These are phyloP conservation scores for Sarcomyxa edulis DNA, from an alignment of 768 basidiomycete genomes.

Conservation along the genomic window DNA sequence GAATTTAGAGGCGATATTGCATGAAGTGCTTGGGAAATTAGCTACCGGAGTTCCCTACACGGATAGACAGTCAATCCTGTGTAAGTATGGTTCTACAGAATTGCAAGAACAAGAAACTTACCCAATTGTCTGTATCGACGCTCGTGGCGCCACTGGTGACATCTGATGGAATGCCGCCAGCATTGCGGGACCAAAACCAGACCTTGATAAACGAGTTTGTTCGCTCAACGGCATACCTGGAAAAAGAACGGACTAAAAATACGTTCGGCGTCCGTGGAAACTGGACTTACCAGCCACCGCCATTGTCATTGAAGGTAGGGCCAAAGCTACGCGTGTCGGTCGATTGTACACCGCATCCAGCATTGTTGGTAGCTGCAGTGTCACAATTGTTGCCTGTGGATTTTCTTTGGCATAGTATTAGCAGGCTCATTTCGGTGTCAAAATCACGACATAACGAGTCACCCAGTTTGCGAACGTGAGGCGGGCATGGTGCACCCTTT, in stretches of 20 bases:
- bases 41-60: slow-evolving; percentile 53
- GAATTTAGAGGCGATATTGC: slow-evolving; percentile 54
- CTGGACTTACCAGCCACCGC: slow-evolving; percentile 53
- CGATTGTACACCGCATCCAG: slow-evolving; percentile 50
- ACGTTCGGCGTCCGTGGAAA: too few relatives aligned
- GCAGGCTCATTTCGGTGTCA: neutral
- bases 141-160: slow-evolving; percentile 31
- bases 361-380: slow-evolving; percentile 38
- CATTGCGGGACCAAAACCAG: slow-evolving; percentile 72
- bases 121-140: slow-evolving; percentile 51
- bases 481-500: slow-evolving; percentile 59
- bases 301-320: slow-evolving; percentile 48
- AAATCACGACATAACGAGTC: slow-evolving; percentile 12
- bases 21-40: slow-evolving; percentile 53
- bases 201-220: slow-evolving; percentile 51
- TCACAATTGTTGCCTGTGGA: slow-evolving; percentile 43
- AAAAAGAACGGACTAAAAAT: neutral
- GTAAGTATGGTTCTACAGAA: too few relatives aligned
- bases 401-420: slow-evolving; percentile 23
- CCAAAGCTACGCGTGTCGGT: slow-evolving; percentile 45
- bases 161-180: slow-evolving; percentile 41
- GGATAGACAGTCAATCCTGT: neutral
- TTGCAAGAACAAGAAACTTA: slow-evolving; percentile 18
- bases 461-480: slow-evolving; percentile 43
- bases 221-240: slow-evolving; percentile 62